Conservation (phyloP, 2,329 filamentous ascomycete species). For the Cordyceps farinosa region DNA sequence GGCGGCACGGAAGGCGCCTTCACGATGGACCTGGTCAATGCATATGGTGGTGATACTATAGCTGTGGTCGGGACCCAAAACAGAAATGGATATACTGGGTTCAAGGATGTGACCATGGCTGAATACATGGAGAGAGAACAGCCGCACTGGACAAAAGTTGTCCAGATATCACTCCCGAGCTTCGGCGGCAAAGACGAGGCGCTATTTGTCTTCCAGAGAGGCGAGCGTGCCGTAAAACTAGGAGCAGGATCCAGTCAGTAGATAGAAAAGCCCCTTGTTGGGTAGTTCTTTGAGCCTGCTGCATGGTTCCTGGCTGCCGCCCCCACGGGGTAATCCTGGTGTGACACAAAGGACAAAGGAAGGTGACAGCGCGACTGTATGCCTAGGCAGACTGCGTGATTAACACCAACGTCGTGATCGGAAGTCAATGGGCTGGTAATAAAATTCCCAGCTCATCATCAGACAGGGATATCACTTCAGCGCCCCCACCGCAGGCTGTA, state of each 20-base stretch:
- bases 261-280: background rate
- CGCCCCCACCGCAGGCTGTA: slow-evolving; percentile 1
- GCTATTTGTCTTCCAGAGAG: slow-evolving; percentile 61
- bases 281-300: background rate
- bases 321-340: too few relatives aligned
- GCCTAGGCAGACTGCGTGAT: too few relatives aligned
- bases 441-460: background rate
- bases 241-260: background rate
- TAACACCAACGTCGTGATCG: background rate
- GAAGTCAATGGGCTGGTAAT: background rate
- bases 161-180: slow-evolving; percentile 66
- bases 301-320: too few relatives aligned
- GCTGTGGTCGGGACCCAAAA: slow-evolving; percentile 75
- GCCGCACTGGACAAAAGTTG: slow-evolving; percentile 54
- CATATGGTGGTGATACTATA: slow-evolving; percentile 61
- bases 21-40: slow-evolving; percentile 57
- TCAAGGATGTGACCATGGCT: slow-evolving; percentile 60
- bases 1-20: slow-evolving; percentile 63
- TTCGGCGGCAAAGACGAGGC: slow-evolving; percentile 77
- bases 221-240: slow-evolving; percentile 33
- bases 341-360: too few relatives aligned
- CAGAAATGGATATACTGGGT: slow-evolving; percentile 69
- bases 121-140: slow-evolving; percentile 61
- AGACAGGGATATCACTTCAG: background rate
- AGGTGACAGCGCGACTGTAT: background rate